A percentile compares a stretch with the other conserved stretches of the same genome.
These are phyloP conservation scores for Phytophthora idaei DNA, from an alignment of 352 stramenopile species.

Conservation along the genomic window DNA sequence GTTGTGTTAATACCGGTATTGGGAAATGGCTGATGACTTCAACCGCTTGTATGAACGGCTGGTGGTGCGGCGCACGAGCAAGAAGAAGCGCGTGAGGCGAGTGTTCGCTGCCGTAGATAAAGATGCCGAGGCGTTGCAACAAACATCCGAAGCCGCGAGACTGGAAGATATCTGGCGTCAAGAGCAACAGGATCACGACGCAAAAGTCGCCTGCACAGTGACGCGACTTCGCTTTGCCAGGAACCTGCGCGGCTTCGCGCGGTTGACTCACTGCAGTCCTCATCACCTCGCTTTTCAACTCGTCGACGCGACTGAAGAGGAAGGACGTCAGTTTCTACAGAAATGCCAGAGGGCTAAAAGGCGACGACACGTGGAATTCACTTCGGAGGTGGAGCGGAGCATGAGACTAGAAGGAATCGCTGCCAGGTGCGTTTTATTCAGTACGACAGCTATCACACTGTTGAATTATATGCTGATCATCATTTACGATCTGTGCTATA, in stretches of 20 bases:
- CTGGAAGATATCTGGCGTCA: constrained; percentile 12
- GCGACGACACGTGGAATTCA: not conserved
- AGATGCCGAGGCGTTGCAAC: constrained; percentile 1
- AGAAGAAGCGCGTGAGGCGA: constrained; percentile 16
- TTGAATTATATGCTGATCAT: not conserved
- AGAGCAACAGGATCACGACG: constrained; percentile 21
- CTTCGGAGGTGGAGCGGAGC: constrained; percentile 1
- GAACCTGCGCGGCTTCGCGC: constrained; percentile 32
- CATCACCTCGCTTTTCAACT: constrained; percentile 29
- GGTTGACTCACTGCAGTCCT: constrained; percentile 17
- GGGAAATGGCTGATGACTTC: constrained; percentile 32
- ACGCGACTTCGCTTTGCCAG: constrained; percentile 27
- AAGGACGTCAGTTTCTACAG: constrained; percentile 6
- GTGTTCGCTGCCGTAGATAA: not conserved
- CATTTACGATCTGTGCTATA: not conserved
- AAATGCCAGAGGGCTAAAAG: constrained; percentile 9
- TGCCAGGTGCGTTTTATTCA: constrained; percentile 27
- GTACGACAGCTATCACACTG: not conserved
- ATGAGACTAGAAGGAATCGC: constrained; percentile 35
- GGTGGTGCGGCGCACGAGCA: constrained; percentile 25
- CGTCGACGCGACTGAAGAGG: constrained; percentile 9
- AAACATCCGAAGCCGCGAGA: constrained; percentile 10
- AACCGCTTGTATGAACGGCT: constrained; percentile 49
- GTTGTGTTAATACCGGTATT: not conserved
- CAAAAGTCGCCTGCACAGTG: constrained; percentile 5